phyloP scores from a whole-genome alignment of 805 yeast genomes.

The Candida parachauliodes region DNA sequence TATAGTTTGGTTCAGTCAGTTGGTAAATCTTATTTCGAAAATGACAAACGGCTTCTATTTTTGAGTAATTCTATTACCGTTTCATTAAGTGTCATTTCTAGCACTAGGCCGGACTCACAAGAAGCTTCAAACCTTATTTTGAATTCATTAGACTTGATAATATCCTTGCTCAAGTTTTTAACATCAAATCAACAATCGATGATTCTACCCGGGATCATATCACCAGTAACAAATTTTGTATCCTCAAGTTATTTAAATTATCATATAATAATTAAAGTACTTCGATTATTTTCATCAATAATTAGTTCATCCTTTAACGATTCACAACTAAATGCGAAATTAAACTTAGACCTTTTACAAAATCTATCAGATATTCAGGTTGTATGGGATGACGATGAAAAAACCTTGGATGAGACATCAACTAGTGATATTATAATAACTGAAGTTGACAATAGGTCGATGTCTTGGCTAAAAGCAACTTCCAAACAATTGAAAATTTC shows the following conservation, averaged over 20 bases:
- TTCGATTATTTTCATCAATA: constrained; percentile 19
- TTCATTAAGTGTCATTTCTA: constrained; percentile 3
- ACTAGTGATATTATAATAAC: constrained; percentile 3
- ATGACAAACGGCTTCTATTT: constrained; percentile 8
- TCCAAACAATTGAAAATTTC: constrained; percentile 35
- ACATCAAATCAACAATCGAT: constrained; percentile 30
- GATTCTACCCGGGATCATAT: constrained; percentile 39
- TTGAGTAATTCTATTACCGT: constrained; percentile 9
- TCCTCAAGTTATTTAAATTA: constrained; percentile 22
- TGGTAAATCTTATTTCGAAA: constrained; percentile 7
- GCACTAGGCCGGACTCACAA: constrained; percentile 5
- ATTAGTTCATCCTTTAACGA: constrained; percentile 32
- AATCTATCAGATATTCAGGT: constrained; percentile 8
- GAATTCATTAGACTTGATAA: constrained; percentile 5
- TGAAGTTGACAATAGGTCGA: constrained; percentile 12
- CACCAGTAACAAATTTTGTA: constrained; percentile 28
- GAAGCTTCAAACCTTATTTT: constrained; percentile 1
- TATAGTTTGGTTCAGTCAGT: constrained; percentile 11
- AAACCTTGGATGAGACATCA: neutral
- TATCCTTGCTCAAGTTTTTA: constrained; percentile 11
- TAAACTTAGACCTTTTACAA: constrained; percentile 1
- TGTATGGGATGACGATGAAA: constrained; percentile 8
- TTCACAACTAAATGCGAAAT: constrained; percentile 10
- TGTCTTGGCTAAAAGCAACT: constrained; percentile 37
- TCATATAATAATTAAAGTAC: constrained; percentile 16